Base-by-base conservation (phyloP, 176 grass and related monocot species). In the Ensete ventricosum region DNA sequence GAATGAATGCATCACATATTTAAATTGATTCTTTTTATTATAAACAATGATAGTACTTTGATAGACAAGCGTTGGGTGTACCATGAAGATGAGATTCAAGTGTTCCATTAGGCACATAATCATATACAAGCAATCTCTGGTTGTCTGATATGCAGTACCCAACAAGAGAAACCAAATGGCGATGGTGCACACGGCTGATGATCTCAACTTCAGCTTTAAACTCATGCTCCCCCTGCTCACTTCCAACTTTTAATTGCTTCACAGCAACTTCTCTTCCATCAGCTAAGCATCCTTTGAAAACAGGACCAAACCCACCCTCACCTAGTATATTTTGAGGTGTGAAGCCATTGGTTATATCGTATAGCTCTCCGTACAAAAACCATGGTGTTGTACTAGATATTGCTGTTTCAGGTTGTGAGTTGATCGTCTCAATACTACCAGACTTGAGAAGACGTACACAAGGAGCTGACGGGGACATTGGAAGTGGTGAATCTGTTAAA, bases 141-240 rank as follows among this genome's bases (percentile, higher is more conserved):
- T 85, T 53, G 63, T 82, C 82, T 14, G 81, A 63, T 80, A 85
- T 93, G 83, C 94, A 93, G 77, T 91, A 93, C 59, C 94, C 90
- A 2, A 93, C 94, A 17, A 93, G 90, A 58, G 93, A 92, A 17
- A 97, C 93, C 86, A 97, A 80, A 81, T 97, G 93, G 7, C 93
- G 80, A 70, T 97, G 93, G 78, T 97, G 93, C 14, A 97, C 87
- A 2, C 93, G 85, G 20, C 88, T 87, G 27, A 97, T 97, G 11
- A 85, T 97, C 74, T 93, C 93, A 24, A 97, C 93, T 81, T 97
- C 93, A 48, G 93, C 87, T 59, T 90, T 88, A 64, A 97, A 97
- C 72, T 97, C 93, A 23, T 90, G 88, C 49, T 90, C 93, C 3
- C 93, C 93, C 73, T 93, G 93, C 50, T 85, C 85, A 0, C 90